phyloP scores from a whole-genome alignment of 129 eudicot species.

The Chrysanthemum lavandulifolium region DNA sequence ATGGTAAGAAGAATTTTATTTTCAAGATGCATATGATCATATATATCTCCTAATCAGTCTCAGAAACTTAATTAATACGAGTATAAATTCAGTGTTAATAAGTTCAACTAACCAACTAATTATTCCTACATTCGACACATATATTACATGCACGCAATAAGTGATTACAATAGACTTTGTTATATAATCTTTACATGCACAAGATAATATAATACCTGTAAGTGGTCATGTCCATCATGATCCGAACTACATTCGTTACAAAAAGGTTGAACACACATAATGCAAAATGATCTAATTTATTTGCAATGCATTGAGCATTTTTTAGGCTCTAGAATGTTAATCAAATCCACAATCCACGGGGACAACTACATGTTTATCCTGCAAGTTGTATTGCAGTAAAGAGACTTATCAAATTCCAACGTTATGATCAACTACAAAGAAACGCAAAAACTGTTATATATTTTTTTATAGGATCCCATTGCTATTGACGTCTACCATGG shows the following conservation, averaged over 20 bases:
- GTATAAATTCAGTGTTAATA: neutral
- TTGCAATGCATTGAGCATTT: slow-evolving; percentile 30
- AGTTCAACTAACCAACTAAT: too few species aligned
- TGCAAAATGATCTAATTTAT: slow-evolving; percentile 49
- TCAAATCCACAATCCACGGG: slow-evolving; percentile 41
- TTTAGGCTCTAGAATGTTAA: slow-evolving; percentile 20
- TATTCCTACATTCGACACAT: neutral
- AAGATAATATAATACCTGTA: slow-evolving; percentile 32
- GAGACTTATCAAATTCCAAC: slow-evolving; percentile 12
- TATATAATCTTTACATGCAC: neutral
- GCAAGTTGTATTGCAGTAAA: slow-evolving; percentile 5
- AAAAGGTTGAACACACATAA: slow-evolving; percentile 33
- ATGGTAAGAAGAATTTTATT: too few species aligned
- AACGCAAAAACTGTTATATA: too few species aligned
- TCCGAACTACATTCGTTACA: slow-evolving; percentile 38
- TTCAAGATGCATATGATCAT: too few species aligned
- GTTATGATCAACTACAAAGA: neutral
- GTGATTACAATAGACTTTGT: neutral
- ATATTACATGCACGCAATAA: neutral
- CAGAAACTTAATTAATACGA: too few species aligned
- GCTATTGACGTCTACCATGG: slow-evolving; percentile 4
- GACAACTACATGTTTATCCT: slow-evolving; percentile 31
- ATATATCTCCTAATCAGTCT: too few species aligned
- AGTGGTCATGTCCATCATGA: slow-evolving; percentile 36
- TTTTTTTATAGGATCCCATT: neutral